phyloP scores from a whole-genome alignment of 2,329 filamentous ascomycete species.

The Tolypocladium guangdongense region DNA sequence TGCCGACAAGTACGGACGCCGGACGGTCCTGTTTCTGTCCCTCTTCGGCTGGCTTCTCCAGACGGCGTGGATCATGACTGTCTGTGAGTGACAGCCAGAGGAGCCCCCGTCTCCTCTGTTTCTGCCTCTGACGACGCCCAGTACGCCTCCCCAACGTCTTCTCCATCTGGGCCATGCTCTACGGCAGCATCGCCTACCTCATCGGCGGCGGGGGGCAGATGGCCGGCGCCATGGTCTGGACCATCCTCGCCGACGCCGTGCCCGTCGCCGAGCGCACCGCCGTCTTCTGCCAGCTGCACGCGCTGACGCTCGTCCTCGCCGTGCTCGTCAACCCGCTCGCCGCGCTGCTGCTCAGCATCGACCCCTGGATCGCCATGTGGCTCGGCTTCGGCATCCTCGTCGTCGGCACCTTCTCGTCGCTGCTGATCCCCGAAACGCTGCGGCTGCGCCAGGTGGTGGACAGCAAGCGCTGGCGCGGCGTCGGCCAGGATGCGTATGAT shows the following conservation, averaged over 20 bases:
- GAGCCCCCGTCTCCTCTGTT: no score
- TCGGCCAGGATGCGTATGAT: background rate
- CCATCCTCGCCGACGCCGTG: constrained; percentile 31
- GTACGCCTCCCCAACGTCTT: constrained; percentile 26
- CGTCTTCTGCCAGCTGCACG: constrained; percentile 28
- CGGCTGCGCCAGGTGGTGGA: constrained; percentile 19
- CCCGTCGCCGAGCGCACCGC: constrained; percentile 25
- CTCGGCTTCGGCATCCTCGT: constrained; percentile 19
- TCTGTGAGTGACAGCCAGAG: constrained; percentile 15
- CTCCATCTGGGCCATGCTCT: constrained; percentile 28
- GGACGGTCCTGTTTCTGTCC: constrained; percentile 26
- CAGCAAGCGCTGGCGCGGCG: constrained; percentile 3
- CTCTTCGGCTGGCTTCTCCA: constrained; percentile 20
- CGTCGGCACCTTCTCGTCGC: constrained; percentile 15
- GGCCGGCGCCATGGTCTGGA: constrained; percentile 32
- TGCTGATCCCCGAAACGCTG: constrained; percentile 32
- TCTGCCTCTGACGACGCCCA: constrained; percentile 5
- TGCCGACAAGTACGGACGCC: constrained; percentile 34
- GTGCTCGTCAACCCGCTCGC: constrained; percentile 28
- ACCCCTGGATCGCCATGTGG: constrained; percentile 29
- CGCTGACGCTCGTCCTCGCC: constrained; percentile 25
- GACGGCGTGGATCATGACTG: constrained; percentile 16
- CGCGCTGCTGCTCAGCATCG: constrained; percentile 25
- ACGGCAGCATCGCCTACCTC: constrained; percentile 21
- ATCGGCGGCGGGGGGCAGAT: constrained; percentile 31